phyloP scores from a whole-genome alignment of 2,329 filamentous ascomycete genomes.

The Ophiostoma sp. region DNA sequence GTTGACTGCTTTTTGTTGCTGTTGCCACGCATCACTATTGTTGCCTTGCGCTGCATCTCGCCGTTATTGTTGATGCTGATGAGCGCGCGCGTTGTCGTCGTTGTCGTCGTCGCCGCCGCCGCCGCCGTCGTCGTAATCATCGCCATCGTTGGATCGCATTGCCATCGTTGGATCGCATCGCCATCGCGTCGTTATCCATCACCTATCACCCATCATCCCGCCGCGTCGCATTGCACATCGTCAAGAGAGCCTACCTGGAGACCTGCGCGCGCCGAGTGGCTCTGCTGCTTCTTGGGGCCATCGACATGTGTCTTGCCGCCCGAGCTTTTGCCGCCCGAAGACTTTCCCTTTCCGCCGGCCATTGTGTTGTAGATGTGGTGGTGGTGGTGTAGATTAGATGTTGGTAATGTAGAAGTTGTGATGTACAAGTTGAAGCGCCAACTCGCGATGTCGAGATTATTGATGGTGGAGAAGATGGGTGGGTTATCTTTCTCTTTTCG shows the following conservation, averaged over 20 bases:
- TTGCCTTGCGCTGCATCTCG: not conserved
- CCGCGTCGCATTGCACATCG: not conserved
- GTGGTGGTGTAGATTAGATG: not conserved
- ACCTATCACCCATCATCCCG: not conserved
- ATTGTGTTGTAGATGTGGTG: conserved; percentile 35
- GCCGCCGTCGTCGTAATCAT: not conserved
- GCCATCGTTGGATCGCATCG: not conserved
- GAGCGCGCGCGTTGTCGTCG: not conserved
- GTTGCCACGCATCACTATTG: not conserved
- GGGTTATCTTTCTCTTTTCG: not conserved
- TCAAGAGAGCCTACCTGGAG: conserved; percentile 67
- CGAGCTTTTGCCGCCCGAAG: conserved; percentile 78
- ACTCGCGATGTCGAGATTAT: not conserved
- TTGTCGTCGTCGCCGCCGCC: not conserved
- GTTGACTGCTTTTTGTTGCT: not conserved
- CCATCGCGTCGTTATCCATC: not conserved
- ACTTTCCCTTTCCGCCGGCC: conserved; percentile 92
- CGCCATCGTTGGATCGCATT: not conserved
- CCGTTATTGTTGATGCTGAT: not conserved
- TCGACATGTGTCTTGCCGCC: conserved; percentile 69
- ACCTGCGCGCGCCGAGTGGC: conserved; percentile 91
- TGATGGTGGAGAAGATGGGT: conserved; percentile 9
- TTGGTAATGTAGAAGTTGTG: not conserved
- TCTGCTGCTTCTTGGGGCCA: conserved; percentile 79
- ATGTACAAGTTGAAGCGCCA: not conserved